Percentiles rank a stretch among this genome's conserved stretches.
Conservation (phyloP, 345 rosid genomes). For the Eucalyptus curtisii region DNA sequence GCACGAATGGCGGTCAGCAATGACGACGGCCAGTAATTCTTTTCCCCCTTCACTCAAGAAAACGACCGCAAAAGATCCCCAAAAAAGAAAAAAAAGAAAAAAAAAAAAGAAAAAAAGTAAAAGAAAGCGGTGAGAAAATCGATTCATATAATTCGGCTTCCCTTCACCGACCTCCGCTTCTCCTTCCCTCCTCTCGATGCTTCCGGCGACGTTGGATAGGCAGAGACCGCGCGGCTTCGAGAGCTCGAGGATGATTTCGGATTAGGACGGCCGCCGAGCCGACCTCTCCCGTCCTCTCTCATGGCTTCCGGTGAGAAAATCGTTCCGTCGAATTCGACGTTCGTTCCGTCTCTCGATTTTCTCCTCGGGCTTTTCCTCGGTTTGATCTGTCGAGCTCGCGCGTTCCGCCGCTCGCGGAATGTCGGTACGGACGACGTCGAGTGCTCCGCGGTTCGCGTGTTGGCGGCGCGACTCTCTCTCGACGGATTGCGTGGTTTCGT, state of each 20-base stretch:
- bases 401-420: not conserved
- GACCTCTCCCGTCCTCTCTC: not conserved
- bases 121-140: not conserved
- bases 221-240: not conserved
- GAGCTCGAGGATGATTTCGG: not conserved
- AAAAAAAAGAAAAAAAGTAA: fast-evolving
- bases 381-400: not conserved
- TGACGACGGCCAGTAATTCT: not conserved
- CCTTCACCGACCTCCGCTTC: not conserved
- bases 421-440: not conserved
- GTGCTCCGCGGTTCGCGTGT: not conserved
- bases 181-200: not conserved
- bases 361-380: not conserved
- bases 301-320: not conserved
- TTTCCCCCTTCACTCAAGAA: no score
- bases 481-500: not conserved
- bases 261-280: not conserved
- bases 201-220: not conserved
- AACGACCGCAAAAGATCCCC: no score
- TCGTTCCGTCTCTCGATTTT: not conserved
- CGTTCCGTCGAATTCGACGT: not conserved
- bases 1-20: not conserved
- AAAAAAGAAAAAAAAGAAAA: not conserved
- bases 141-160: not conserved
- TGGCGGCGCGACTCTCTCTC: not conserved